Evolutionary conservation across 2,329 filamentous ascomycete species (phyloP), one percentile per base, ranked within the genome.

Genomic region (Arthrobotrys entomopaga): DNA sequence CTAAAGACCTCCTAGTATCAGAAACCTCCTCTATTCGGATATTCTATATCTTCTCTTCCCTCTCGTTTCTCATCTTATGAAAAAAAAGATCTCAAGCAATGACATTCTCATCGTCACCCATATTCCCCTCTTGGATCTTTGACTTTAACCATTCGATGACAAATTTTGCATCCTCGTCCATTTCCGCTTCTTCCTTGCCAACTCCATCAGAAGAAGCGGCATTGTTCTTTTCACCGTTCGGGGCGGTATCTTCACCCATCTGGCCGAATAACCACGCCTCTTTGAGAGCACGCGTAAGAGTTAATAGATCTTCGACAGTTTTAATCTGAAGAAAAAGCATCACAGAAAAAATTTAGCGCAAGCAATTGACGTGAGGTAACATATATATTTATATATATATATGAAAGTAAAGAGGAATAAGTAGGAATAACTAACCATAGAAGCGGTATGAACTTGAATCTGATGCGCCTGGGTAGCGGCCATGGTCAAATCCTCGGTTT

Each of bases 201-300:
- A 82, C 74, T 56, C 75, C 75, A 38, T 80, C 77, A 10, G 50
- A 19, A 1, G 89, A 79, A 0, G 87, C 88, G 66, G 89, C 57
- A 24, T 46, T 52, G 1, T 46, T 26, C 29, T 53, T 26, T n/a
- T 65, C 63, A 7, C 42, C 65, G 16, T 54, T 56, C 13, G 56
- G 56, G 22, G 49, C 53, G n/a, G 60, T 54, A 38, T 69, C 71
- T 20, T 69, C 71, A 40, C 78, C 84, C 49, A 90, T 82, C 67
- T 87, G 86, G 2, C 88, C 88, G 77, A 89, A 89, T 4, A 90
- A 82, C 88, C 88, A 90, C 20, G 87, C 83, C 79, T 90, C 88
- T 79, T 90, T 89, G 81, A 90, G 82, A 24, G 85, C 84, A 20
- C 88, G 85, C 24, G 87, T 88, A 13, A 90, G 80, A 11, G 84